A percentile compares a stretch with the other conserved stretches of the same genome.
Conservation (phyloP, 176 grass and related monocot species). For the Tillandsia leiboldiana region DNA sequence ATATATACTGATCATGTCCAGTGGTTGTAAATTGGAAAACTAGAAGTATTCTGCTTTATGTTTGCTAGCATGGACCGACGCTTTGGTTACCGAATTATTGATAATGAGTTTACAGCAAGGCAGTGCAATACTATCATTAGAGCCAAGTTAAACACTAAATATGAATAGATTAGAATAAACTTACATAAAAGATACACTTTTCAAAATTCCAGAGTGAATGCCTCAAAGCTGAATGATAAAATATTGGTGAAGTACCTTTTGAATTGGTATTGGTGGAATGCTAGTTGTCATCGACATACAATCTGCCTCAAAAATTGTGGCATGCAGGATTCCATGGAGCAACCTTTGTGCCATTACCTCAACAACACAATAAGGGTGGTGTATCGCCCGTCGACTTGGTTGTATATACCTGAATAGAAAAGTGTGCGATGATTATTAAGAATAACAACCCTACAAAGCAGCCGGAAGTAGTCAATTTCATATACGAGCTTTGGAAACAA, state of each 20-base stretch:
- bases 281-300: slow-evolving; percentile 6
- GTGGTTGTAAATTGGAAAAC: no score
- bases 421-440: neutral
- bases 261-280: neutral
- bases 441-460: neutral
- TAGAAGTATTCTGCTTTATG: no score
- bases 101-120: no score
- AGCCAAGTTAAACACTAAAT: no score
- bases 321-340: slow-evolving; percentile 39
- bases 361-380: neutral
- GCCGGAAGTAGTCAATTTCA: neutral
- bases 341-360: slow-evolving; percentile 29
- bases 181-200: no score
- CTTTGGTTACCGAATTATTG: no score
- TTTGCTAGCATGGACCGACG: neutral
- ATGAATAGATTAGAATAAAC: no score
- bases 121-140: no score
- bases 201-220: no score
- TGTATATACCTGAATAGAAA: neutral
- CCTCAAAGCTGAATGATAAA: neutral
- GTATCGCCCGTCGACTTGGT: neutral
- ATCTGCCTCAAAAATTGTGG: slow-evolving; percentile 27
- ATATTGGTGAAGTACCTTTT: slow-evolving; percentile 23
- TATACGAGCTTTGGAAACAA: neutral
- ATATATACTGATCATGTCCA: no score